A percentile compares a stretch with the other conserved stretches of the same genome.
Evolutionary conservation across 1,139 yeast species (phyloP).

Genomic region (Hyphopichia buzzinii): DNA sequence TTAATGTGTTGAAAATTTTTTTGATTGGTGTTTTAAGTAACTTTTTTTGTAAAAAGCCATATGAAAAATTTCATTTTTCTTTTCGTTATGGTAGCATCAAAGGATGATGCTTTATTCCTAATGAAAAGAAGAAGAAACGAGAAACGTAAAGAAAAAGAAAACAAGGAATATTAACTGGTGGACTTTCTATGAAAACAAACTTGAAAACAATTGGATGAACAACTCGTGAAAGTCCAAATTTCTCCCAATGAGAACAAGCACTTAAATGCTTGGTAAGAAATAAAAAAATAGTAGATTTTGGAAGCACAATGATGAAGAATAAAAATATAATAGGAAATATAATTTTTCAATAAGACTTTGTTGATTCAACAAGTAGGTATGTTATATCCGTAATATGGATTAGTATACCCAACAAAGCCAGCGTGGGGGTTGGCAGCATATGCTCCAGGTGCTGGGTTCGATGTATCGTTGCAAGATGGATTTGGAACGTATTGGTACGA

Average conservation of each 20-base stretch:
- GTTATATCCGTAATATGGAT: conserved; percentile 36
- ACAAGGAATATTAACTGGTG: background rate
- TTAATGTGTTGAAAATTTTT: background rate
- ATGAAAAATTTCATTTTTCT: background rate
- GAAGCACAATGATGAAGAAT: background rate
- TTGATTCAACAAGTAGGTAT: conserved; percentile 30
- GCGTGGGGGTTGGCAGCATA: conserved; percentile 1
- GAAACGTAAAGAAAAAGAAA: conserved; percentile 1
- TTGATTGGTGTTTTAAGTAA: too few relatives aligned
- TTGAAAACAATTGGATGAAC: conserved; percentile 1
- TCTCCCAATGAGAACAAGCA: background rate
- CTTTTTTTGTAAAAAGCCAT: too few relatives aligned
- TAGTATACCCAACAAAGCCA: conserved; percentile 35
- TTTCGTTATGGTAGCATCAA: background rate
- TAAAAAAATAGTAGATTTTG: background rate
- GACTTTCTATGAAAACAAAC: background rate
- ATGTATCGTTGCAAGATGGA: conserved; percentile 1
- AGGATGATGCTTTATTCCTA: background rate
- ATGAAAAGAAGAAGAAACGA: background rate
- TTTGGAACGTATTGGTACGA: conserved; percentile 16
- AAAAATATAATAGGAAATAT: background rate
- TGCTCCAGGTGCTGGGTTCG: background rate
- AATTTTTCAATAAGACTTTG: too few relatives aligned
- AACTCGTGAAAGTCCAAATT: background rate
- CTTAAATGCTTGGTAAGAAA: background rate